Conservation (phyloP, 305 asterid species). For the Nicotiana rustica region DNA sequence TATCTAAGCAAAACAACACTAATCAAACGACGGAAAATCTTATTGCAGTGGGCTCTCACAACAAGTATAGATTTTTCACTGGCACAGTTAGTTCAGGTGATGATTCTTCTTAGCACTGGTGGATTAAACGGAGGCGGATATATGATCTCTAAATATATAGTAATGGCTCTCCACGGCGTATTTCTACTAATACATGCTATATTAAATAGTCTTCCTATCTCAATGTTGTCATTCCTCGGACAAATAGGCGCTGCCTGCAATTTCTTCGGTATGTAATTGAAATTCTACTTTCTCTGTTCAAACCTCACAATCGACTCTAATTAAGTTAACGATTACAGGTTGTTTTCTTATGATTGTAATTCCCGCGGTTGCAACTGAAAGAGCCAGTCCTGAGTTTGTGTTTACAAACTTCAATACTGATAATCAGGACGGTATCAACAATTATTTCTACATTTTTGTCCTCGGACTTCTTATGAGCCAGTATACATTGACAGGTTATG, state of each 20-base stretch:
- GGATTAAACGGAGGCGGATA: constrained; percentile 88
- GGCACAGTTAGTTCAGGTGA: constrained; percentile 87
- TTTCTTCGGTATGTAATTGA: constrained; percentile 58
- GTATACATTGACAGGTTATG: constrained; percentile 82
- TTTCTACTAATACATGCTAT: constrained; percentile 72
- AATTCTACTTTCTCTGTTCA: neutral
- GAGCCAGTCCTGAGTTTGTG: constrained; percentile 73
- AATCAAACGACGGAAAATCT: constrained; percentile 36
- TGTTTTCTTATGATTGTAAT: constrained; percentile 86
- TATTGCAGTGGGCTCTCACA: constrained; percentile 94
- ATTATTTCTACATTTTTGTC: constrained; percentile 68
- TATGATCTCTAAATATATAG: constrained; percentile 74
- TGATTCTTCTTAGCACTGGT: constrained; percentile 85
- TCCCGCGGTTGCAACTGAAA: constrained; percentile 82
- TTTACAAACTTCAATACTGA: constrained; percentile 81
- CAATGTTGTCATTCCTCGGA: constrained; percentile 76
- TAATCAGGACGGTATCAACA: constrained; percentile 67
- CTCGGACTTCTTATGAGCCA: constrained; percentile 94
- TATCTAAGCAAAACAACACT: constrained; percentile 27
- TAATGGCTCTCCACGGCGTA: constrained; percentile 75
- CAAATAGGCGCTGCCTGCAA: constrained; percentile 94
- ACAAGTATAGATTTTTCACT: constrained; percentile 84
- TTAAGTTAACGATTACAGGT: constrained; percentile 51
- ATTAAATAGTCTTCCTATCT: constrained; percentile 84
- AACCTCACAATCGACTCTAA: neutral